Conservation (phyloP, 306 rosid genomes). For the Cercis canadensis region DNA sequence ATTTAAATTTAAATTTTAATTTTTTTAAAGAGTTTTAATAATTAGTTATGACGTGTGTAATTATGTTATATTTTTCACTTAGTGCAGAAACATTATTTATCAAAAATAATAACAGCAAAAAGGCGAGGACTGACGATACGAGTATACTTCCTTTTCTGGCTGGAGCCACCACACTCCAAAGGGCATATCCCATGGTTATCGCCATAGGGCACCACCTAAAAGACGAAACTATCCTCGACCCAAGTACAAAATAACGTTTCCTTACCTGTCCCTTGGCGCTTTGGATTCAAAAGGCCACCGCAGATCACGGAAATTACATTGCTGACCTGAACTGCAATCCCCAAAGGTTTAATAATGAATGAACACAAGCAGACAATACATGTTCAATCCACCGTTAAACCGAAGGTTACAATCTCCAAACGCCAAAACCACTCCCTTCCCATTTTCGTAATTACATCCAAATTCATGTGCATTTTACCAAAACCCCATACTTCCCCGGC, state of each 20-base stretch:
- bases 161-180: no score
- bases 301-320: constrained; percentile 47
- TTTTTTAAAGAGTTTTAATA: no score
- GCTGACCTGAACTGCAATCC: constrained; percentile 36
- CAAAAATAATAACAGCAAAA: no score
- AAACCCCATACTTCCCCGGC: background rate
- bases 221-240: constrained; percentile 45
- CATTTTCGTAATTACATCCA: constrained; percentile 22
- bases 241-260: constrained; percentile 14
- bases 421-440: background rate
- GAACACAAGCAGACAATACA: background rate
- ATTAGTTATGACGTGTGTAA: no score
- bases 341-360: background rate
- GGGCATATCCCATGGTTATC: no score
- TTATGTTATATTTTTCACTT: no score
- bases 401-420: constrained; percentile 5
- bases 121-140: no score
- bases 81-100: no score
- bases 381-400: constrained; percentile 11
- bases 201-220: background rate
- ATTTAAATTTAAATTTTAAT: no score
- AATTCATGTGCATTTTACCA: background rate
- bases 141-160: no score
- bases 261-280: background rate
- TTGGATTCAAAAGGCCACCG: constrained; percentile 36